Base-by-base conservation (phyloP, 2,329 filamentous ascomycete species). In the Orbilia blumenaviensis region DNA sequence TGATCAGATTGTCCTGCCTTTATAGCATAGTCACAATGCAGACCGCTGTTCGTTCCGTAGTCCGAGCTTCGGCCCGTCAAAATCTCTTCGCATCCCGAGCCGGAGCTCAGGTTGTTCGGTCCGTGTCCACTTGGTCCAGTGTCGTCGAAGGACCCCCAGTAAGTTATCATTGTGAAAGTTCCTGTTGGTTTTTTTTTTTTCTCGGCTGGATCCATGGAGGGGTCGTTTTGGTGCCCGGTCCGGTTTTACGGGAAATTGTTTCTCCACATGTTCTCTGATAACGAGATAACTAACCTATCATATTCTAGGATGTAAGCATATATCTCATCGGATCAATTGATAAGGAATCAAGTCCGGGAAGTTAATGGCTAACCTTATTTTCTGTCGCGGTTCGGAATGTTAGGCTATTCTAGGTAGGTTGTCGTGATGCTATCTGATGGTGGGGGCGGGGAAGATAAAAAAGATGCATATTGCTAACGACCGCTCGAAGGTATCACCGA, bases 81-180 rank as follows among this genome's bases (percentile, higher is more conserved):
- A 64, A 46, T 16, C 46, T 66, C 56, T 14, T 69, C 34, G 48
- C 73, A 27, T 66, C 66, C 61, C 73, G 66, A 66, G 52, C 61
- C 58, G 73, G 80, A 82, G 73, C 66, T 71, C 66, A 71, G 56
- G 85, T 85, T 80, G 83, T 85, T 78, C 86, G 88, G 82, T 88
- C 90, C 81, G 90, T 89, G 80, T 97, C 93, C 77, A 92, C 91
- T 80, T 98, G 94, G 94, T 89, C 92, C 82, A 91, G 92, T 82
- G 93, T 98, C 67, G 91, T 92, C 80, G 92, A 97, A 85, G 94
- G 94, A 79, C 94, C 94, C 88, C 94, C 94, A 83, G 93, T 95
- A 89, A 85, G 91, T 88, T 48, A 71, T 56, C 56, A 58, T 16
- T 16, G 34, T 63, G 66, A 42, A 62, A 29, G 16, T 38, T 66